Evolutionary conservation across 2,329 filamentous ascomycete genomes (phyloP).

Genomic region (Aspergillus floridensis): DNA sequence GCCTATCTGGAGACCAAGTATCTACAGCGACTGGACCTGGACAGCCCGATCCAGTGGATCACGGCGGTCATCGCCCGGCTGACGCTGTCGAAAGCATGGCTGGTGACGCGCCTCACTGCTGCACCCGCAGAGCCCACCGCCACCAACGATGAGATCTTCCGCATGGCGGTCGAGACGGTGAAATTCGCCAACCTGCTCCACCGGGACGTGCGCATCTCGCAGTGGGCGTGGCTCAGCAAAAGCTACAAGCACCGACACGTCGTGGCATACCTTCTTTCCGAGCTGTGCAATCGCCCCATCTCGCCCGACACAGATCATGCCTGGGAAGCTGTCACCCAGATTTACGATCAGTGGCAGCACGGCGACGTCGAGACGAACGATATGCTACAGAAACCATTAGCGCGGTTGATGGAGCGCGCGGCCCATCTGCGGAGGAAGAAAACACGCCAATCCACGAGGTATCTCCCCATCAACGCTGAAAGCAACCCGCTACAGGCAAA

Average conservation of each 20-base stretch:
- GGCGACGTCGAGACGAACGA: constrained; percentile 6
- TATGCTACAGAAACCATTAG: constrained; percentile 16
- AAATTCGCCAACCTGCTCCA: constrained; percentile 63
- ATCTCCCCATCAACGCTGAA: background rate
- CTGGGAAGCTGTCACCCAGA: constrained; percentile 24
- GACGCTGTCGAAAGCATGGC: constrained; percentile 68
- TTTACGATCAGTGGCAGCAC: constrained; percentile 19
- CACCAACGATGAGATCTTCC: constrained; percentile 59
- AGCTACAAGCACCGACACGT: constrained; percentile 59
- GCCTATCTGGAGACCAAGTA: constrained; percentile 23
- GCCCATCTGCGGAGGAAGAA: background rate
- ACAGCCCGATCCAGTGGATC: constrained; percentile 57
- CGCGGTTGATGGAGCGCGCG: constrained; percentile 20
- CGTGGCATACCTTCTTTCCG: constrained; percentile 54
- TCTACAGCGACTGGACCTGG: constrained; percentile 36
- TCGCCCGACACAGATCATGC: constrained; percentile 20
- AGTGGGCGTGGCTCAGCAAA: constrained; percentile 57
- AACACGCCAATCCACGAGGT: background rate
- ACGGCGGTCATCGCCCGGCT: constrained; percentile 61
- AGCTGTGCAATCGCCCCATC: constrained; percentile 44
- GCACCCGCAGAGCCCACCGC: background rate
- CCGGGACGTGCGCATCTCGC: constrained; percentile 52
- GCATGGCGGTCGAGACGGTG: constrained; percentile 63
- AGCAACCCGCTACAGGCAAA: background rate
- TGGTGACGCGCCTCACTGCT: constrained; percentile 33